Percentiles rank a stretch among this genome's conserved stretches.
Conservation (phyloP, 2,329 filamentous ascomycete genomes). For the Metarhizium humberi region DNA sequence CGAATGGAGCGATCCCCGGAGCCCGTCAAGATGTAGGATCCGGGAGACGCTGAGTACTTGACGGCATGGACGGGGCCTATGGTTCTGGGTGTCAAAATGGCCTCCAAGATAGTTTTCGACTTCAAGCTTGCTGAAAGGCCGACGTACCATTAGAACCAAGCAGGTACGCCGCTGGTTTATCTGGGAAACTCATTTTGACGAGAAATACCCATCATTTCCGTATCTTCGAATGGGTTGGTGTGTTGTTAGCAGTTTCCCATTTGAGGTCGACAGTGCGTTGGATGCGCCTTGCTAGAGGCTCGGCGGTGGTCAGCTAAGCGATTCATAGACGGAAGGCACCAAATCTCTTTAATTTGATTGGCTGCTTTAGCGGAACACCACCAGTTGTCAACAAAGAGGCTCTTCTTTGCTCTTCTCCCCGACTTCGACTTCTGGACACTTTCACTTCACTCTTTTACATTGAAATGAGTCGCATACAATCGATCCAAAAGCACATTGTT, state of each 20-base stretch:
- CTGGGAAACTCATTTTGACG: conserved; percentile 33
- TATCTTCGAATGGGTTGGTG: not conserved
- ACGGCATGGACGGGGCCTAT: conserved; percentile 64
- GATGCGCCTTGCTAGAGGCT: not conserved
- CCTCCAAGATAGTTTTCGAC: not conserved
- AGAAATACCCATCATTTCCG: conserved; percentile 9
- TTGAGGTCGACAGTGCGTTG: not conserved
- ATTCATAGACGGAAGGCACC: not conserved
- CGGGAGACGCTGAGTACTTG: conserved; percentile 61
- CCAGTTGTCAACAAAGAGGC: not conserved
- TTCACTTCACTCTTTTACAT: not conserved
- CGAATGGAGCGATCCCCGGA: conserved; percentile 77
- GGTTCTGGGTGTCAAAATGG: not conserved
- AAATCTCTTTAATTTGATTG: not conserved
- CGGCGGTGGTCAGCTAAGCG: not conserved
- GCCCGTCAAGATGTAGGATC: conserved; percentile 75
- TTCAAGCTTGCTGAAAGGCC: not conserved
- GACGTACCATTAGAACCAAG: conserved; percentile 48
- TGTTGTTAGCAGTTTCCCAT: not conserved
- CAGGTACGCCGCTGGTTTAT: conserved; percentile 44
- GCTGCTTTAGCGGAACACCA: not conserved
- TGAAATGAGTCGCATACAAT: not conserved
- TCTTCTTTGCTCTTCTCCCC: not conserved
- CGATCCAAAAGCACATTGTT: not conserved
- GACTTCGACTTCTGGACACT: not conserved